These are phyloP conservation scores for Yamadazyma philogaea DNA, from an alignment of 805 yeast genomes.

Conservation along the genomic window DNA sequence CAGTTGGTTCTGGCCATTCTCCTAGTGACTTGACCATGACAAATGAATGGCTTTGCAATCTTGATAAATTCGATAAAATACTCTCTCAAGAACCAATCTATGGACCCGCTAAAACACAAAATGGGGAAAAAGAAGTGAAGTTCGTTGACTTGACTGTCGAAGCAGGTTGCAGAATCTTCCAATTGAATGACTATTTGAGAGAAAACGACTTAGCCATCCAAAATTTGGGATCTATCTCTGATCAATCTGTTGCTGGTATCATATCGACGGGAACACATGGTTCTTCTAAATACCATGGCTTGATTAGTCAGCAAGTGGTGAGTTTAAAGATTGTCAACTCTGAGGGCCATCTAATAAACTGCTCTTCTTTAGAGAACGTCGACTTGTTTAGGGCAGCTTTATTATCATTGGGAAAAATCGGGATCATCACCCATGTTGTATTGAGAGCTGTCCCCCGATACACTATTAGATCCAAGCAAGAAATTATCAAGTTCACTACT, in stretches of 20 bases:
- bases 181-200: conserved; percentile 66
- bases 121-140: conserved; percentile 40
- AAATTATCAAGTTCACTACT: conserved; percentile 74
- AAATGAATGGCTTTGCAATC: conserved; percentile 79
- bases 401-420: conserved; percentile 86
- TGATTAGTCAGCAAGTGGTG: conserved; percentile 84
- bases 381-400: conserved; percentile 77
- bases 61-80: conserved; percentile 70
- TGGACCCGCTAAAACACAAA: conserved; percentile 31
- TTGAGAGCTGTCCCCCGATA: conserved; percentile 80
- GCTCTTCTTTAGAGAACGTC: conserved; percentile 61
- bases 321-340: conserved; percentile 72
- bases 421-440: conserved; percentile 83
- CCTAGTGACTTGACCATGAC: conserved; percentile 92
- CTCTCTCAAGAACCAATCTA: conserved; percentile 43
- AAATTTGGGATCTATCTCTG: conserved; percentile 89
- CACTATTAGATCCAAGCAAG: conserved; percentile 76
- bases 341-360: conserved; percentile 64
- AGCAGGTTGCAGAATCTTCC: conserved; percentile 80
- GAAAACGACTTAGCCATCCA: conserved; percentile 73
- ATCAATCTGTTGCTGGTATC: conserved; percentile 92
- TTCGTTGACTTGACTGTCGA: conserved; percentile 92
- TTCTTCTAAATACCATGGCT: conserved; percentile 87
- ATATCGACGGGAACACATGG: conserved; percentile 98
- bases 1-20: conserved; percentile 93